Conservation (phyloP, 2,329 filamentous ascomycete genomes). For the Aspergillus tamarii region DNA sequence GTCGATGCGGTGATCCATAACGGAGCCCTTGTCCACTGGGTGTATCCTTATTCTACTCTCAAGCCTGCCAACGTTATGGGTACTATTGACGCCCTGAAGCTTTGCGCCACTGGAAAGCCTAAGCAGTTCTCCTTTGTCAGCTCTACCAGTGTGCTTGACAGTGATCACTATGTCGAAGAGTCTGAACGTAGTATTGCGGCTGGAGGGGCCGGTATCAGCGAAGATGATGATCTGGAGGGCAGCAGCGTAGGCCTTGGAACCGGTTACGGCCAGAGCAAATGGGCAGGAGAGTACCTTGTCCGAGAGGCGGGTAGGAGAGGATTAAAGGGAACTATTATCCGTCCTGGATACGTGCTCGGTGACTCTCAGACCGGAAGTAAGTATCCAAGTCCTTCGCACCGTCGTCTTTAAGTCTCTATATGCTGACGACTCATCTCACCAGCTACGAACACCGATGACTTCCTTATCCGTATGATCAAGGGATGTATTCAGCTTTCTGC, state of each 20-base stretch:
- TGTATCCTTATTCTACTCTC: slow-evolving; percentile 74
- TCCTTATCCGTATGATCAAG: slow-evolving; percentile 83
- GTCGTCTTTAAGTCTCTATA: background rate
- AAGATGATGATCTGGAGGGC: slow-evolving; percentile 77
- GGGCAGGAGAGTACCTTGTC: slow-evolving; percentile 74
- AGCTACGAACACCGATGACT: slow-evolving; percentile 79
- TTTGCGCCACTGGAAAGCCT: slow-evolving; percentile 75
- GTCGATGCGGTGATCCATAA: slow-evolving; percentile 82
- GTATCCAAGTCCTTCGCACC: slow-evolving; percentile 11
- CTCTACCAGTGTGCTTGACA: slow-evolving; percentile 82
- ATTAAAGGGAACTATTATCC: slow-evolving; percentile 73
- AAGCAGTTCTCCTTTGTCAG: slow-evolving; percentile 82
- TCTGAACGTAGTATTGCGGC: slow-evolving; percentile 65
- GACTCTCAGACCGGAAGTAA: slow-evolving; percentile 65
- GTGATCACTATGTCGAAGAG: slow-evolving; percentile 75
- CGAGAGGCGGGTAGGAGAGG: slow-evolving; percentile 78
- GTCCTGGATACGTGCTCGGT: slow-evolving; percentile 84
- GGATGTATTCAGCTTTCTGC: slow-evolving; percentile 78
- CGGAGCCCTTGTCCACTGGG: slow-evolving; percentile 78
- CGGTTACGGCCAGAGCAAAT: slow-evolving; percentile 91
- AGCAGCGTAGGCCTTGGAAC: slow-evolving; percentile 77
- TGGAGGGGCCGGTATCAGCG: slow-evolving; percentile 68
- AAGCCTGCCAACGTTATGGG: slow-evolving; percentile 76
- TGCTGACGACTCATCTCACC: slow-evolving; percentile 37
- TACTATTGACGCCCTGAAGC: slow-evolving; percentile 73